These are phyloP conservation scores for Chenopodium album DNA, from an alignment of 148 eudicot species.

Conservation along the genomic window DNA sequence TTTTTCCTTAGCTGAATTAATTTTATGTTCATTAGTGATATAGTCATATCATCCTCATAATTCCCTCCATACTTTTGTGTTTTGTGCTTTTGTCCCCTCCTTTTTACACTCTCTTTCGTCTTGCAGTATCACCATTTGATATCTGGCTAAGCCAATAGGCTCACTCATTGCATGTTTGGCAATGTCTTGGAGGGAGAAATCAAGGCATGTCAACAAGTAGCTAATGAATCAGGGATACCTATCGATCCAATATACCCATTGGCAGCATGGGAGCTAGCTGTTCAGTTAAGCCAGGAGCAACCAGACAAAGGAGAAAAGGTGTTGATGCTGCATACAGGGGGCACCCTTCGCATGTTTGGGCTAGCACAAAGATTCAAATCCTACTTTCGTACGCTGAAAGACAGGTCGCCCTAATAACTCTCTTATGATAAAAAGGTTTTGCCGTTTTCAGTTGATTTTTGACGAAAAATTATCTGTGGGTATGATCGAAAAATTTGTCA, in stretches of 20 bases:
- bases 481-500: too few species aligned
- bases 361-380: slow-evolving; percentile 87
- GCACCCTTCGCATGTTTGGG: slow-evolving; percentile 90
- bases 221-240: slow-evolving; percentile 74
- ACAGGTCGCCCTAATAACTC: slow-evolving; percentile 21
- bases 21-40: too few species aligned
- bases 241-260: slow-evolving; percentile 88
- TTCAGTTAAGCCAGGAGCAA: slow-evolving; percentile 50
- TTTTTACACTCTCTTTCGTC: not conserved
- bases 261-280: slow-evolving; percentile 80
- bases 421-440: too few species aligned
- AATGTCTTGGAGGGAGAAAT: slow-evolving; percentile 78
- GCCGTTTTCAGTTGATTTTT: too few species aligned
- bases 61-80: not conserved
- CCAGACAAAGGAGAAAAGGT: slow-evolving; percentile 45
- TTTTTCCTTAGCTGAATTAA: too few species aligned
- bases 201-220: slow-evolving; percentile 70
- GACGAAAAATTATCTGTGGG: too few species aligned
- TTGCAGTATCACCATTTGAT: not conserved
- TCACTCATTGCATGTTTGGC: slow-evolving; percentile 59
- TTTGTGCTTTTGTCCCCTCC: not conserved
- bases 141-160: not conserved
- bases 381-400: slow-evolving; percentile 42
- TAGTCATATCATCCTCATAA: not conserved
- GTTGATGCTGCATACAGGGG: slow-evolving; percentile 96